Percentiles rank a stretch among this genome's conserved stretches.
Conservation (phyloP, 2,329 filamentous ascomycete genomes). For the Periconia sp. region DNA sequence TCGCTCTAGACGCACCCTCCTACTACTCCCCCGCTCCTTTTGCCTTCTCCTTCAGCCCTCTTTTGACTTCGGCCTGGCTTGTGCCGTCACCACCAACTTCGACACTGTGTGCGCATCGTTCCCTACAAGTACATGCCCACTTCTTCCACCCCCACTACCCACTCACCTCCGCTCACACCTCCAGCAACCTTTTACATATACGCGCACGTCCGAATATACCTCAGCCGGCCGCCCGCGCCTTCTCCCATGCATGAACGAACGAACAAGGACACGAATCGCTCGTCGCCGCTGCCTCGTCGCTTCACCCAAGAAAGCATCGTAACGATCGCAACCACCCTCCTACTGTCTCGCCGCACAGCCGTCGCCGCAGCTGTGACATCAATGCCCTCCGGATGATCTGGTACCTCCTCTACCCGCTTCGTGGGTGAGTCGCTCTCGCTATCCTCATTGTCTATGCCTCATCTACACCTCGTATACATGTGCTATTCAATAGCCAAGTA, state of each 20-base stretch:
- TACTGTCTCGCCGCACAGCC: not conserved
- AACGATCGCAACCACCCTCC: not conserved
- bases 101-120: too few species aligned
- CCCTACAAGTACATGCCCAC: too few species aligned
- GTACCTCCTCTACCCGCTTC: conserved; percentile 75
- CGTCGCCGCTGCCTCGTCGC: not conserved
- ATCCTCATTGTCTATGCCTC: too few species aligned
- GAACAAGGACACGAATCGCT: not conserved
- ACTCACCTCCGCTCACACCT: not conserved
- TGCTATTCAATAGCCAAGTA: not conserved
- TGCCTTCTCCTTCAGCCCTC: too few species aligned
- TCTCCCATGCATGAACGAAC: not conserved
- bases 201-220: not conserved
- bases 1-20: too few species aligned
- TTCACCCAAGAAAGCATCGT: not conserved
- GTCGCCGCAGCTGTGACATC: conserved; percentile 1
- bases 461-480: too few species aligned
- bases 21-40: too few species aligned
- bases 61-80: too few species aligned
- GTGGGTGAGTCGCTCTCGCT: conserved; percentile 62
- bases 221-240: too few species aligned
- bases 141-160: too few species aligned
- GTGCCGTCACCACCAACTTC: too few species aligned
- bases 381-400: conserved; percentile 61
- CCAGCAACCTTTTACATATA: conserved; percentile 1